A percentile compares a stretch with the other conserved stretches of the same genome.
Evolutionary conservation across 164 flowering plant species (phyloP).

Genomic region (Liquidambar formosana): DNA sequence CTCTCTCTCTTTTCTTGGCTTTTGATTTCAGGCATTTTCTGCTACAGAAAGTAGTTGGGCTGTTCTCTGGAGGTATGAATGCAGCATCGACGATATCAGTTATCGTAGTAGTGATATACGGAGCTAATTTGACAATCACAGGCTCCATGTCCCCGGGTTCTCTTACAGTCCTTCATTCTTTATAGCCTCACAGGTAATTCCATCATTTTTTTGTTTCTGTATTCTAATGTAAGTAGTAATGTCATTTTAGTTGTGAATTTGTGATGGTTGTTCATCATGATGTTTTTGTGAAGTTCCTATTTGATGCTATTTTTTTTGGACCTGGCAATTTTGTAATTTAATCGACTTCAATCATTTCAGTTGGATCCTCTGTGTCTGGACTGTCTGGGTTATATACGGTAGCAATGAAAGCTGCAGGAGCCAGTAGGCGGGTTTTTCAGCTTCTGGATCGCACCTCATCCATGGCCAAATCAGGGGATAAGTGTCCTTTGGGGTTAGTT

Average conservation of each 20-base stretch:
- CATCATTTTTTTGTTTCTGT: background rate
- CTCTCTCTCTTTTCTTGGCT: slow-evolving; percentile 6
- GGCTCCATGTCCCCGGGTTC: slow-evolving; percentile 77
- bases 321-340: too few species aligned
- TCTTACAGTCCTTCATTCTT: slow-evolving; percentile 71
- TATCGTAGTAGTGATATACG: slow-evolving; percentile 82
- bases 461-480: slow-evolving; percentile 80
- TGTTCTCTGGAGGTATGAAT: slow-evolving; percentile 84
- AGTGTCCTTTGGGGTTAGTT: slow-evolving; percentile 80
- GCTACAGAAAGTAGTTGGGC: slow-evolving; percentile 77
- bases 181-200: slow-evolving; percentile 75
- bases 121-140: slow-evolving; percentile 79
- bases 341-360: slow-evolving; percentile 39
- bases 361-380: slow-evolving; percentile 82
- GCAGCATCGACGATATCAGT: slow-evolving; percentile 96
- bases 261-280: background rate
- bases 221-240: background rate
- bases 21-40: slow-evolving; percentile 13
- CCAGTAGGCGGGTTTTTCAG: slow-evolving; percentile 96
- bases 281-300: background rate
- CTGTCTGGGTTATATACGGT: slow-evolving; percentile 81
- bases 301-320: too few species aligned
- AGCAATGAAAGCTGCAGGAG: slow-evolving; percentile 99
- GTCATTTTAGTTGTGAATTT: background rate
- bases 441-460: slow-evolving; percentile 81